Conservation (phyloP, 768 basidiomycete genomes). For the Fomitopsis serialis region DNA sequence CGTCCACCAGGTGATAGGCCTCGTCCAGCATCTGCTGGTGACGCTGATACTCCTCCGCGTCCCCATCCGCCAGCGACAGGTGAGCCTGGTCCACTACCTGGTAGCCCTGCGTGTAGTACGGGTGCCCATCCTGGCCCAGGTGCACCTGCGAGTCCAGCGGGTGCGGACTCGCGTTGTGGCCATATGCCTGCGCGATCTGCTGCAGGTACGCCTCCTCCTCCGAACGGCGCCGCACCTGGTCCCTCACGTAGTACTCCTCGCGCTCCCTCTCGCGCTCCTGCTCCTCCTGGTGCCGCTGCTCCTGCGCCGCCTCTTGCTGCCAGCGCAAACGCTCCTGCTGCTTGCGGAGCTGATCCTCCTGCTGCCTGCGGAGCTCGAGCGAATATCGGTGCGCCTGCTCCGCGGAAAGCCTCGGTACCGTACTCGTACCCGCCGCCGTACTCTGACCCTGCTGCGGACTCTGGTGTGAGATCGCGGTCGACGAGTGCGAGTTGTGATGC, state of each 20-base stretch:
- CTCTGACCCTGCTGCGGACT: slow-evolving; percentile 15
- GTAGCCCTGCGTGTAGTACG: slow-evolving; percentile 5
- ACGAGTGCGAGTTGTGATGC: slow-evolving; percentile 36
- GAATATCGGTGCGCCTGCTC: slow-evolving; percentile 33
- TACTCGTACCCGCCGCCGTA: slow-evolving; percentile 4
- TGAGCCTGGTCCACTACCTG: slow-evolving; percentile 5
- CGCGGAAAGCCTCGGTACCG: slow-evolving; percentile 9
- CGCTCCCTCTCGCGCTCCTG: slow-evolving; percentile 36
- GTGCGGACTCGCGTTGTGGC: slow-evolving; percentile 22
- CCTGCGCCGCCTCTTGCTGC: slow-evolving; percentile 27
- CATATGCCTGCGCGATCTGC: slow-evolving; percentile 30
- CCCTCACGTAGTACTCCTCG: slow-evolving; percentile 29
- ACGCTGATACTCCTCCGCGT: slow-evolving; percentile 1
- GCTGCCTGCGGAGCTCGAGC: slow-evolving; percentile 43
- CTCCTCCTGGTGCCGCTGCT: slow-evolving; percentile 20
- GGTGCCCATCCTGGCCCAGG: not conserved
- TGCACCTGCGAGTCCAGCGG: slow-evolving; percentile 19
- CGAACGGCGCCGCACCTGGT: slow-evolving; percentile 23
- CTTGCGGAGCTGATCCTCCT: slow-evolving; percentile 24
- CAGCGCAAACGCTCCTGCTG: slow-evolving; percentile 34
- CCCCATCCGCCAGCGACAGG: not conserved
- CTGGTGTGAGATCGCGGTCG: slow-evolving; percentile 32
- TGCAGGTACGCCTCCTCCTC: slow-evolving; percentile 33
- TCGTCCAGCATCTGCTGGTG: slow-evolving; percentile 4
- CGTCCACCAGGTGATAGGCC: slow-evolving; percentile 13